Conservation (phyloP, 352 stramenopile genomes). For the Aphanomyces invadans region DNA sequence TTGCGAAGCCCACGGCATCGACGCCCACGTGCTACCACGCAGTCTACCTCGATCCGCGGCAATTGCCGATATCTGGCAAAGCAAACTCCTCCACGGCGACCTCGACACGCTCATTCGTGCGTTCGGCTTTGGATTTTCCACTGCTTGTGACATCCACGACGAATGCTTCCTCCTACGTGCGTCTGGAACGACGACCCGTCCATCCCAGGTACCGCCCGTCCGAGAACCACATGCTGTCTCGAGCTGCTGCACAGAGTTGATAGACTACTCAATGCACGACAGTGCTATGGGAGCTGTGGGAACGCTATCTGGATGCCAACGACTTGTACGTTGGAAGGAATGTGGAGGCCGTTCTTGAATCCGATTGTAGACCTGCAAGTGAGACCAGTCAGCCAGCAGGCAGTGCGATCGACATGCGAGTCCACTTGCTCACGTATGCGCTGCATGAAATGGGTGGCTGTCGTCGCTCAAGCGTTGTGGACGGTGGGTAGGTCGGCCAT, state of each 20-base stretch:
- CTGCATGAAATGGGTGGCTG: too few species aligned
- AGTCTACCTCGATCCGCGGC: too few species aligned
- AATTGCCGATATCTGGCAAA: not conserved
- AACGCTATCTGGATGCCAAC: slow-evolving; percentile 2
- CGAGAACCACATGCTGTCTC: too few species aligned
- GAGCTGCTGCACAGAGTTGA: too few species aligned
- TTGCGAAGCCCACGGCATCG: not conserved
- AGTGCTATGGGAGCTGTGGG: slow-evolving; percentile 14
- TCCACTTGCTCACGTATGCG: not conserved
- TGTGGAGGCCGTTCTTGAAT: too few species aligned
- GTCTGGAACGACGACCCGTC: not conserved
- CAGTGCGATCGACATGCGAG: not conserved
- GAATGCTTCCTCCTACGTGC: not conserved
- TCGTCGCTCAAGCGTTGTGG: too few species aligned
- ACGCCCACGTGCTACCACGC: not conserved
- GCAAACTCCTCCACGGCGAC: not conserved
- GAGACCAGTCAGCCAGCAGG: not conserved
- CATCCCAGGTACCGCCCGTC: too few species aligned
- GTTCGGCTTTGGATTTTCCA: slow-evolving; percentile 4
- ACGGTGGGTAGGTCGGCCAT: not conserved
- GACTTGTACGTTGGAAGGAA: slow-evolving; percentile 1
- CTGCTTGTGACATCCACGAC: slow-evolving; percentile 1
- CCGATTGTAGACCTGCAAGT: not conserved
- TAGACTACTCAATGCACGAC: slow-evolving; percentile 14
- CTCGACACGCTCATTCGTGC: not conserved